Evolutionary conservation across 164 flowering plant species (phyloP).

Genomic region (Nelumbo lutea): DNA sequence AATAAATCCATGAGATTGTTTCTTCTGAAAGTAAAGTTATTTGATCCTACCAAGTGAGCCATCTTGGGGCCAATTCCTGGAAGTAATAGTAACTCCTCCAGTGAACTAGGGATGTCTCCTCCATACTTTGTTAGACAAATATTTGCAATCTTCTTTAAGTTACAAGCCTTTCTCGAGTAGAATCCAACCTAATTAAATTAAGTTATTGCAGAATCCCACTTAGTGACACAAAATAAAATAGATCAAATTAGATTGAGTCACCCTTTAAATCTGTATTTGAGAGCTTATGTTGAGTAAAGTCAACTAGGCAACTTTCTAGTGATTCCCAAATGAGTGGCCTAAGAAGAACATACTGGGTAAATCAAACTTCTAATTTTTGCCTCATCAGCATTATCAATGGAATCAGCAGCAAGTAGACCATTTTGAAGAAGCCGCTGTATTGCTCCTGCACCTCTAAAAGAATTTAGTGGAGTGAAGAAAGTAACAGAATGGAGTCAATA

Average conservation of each 20-base stretch:
- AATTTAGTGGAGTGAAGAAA: slow-evolving; percentile 9
- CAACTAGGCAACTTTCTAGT: neutral
- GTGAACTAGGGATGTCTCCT: slow-evolving; percentile 90
- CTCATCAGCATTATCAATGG: slow-evolving; percentile 74
- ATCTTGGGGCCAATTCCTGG: slow-evolving; percentile 99
- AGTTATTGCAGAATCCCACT: neutral
- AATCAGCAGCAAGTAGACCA: slow-evolving; percentile 65
- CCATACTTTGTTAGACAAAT: slow-evolving; percentile 74
- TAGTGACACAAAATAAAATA: neutral
- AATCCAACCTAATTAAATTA: slow-evolving; percentile 69
- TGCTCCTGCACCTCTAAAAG: slow-evolving; percentile 61
- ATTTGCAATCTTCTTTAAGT: slow-evolving; percentile 84
- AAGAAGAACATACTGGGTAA: slow-evolving; percentile 60
- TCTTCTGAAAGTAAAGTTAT: neutral
- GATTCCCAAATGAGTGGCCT: neutral
- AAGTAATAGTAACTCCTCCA: slow-evolving; percentile 76
- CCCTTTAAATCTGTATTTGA: neutral
- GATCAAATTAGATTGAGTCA: neutral
- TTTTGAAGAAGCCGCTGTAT: slow-evolving; percentile 73
- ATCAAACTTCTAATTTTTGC: slow-evolving; percentile 63
- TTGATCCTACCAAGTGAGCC: slow-evolving; percentile 80
- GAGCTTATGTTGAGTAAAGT: neutral
- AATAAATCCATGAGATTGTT: neutral
- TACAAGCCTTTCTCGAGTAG: slow-evolving; percentile 78
- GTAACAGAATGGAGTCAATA: neutral